Base-by-base conservation (phyloP, 176 grass and related monocot genomes). In the Hsuehochloa calcarea region DNA sequence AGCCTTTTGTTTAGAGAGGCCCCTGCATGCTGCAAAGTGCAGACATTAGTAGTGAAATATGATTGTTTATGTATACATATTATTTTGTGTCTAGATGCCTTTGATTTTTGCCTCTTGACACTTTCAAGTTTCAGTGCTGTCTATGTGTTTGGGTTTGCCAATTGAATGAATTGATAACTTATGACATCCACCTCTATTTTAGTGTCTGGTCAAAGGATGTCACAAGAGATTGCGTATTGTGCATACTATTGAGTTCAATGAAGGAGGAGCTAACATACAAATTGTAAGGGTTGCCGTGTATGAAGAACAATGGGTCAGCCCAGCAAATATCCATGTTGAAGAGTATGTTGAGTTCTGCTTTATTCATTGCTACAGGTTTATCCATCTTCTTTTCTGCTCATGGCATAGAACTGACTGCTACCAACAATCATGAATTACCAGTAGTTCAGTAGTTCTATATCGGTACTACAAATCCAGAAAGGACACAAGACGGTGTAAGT, bases 191-290 rank as follows among this genome's bases (percentile, higher is more conserved):
- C 84, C 31, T 90, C 11, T 80, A 45, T 78, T 74, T 88, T 78
- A 99, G 93, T 94, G 88, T 90, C 81, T 99, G 72, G 91, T 96
- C 50, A 96, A 99, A 92, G 96, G 96, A 77, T 96, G 93, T 79
- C 91, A 96, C 88, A 99, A 96, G 72, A 90, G 96, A 72, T 85
- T 99, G 64, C 87, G 93, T 20, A 88, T 99, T 78, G 88, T 99
- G 64, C 93, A 99, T 79, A 94, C 93, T 64, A 96, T 99, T 75
- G 91, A 96, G 63, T 96, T 96, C n/a, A 99, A 67, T 63, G 93
- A 94, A 80, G 93, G 93, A 47, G 96, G 96, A 47, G 89, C 87
- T 52, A 85, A 84, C 82, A 92, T 96, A 92, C 89, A 99, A 64
- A 91, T 95, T 59, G 89, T 94, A 59, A 96, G 96, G 81, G 85